Evolutionary conservation across 768 basidiomycete genomes (phyloP).

Genomic region (Suillus ampliporus): DNA sequence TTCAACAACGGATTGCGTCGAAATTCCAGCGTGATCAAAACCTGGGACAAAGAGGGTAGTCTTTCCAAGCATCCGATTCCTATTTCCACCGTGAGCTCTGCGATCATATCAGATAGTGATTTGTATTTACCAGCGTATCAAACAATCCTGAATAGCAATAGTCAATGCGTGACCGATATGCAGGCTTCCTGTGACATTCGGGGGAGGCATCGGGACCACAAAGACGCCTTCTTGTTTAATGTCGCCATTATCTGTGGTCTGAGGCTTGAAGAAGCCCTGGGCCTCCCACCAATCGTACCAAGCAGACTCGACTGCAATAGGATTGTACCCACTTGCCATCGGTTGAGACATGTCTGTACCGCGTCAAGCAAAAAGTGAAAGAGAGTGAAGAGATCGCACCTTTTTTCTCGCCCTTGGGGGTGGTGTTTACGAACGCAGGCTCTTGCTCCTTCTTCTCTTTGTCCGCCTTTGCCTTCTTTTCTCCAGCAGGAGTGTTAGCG

Average conservation of each 20-base stretch:
- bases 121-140: slow-evolving; percentile 80
- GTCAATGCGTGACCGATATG: slow-evolving; percentile 97
- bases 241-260: slow-evolving; percentile 59
- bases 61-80: slow-evolving; percentile 96
- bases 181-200: slow-evolving; percentile 94
- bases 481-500: slow-evolving; percentile 45
- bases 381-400: slow-evolving; percentile 49
- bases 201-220: slow-evolving; percentile 90
- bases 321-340: slow-evolving; percentile 95
- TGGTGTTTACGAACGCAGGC: slow-evolving; percentile 83
- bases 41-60: slow-evolving; percentile 91
- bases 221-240: slow-evolving; percentile 72
- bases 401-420: slow-evolving; percentile 93
- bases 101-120: neutral
- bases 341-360: slow-evolving; percentile 77
- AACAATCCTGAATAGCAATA: slow-evolving; percentile 85
- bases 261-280: slow-evolving; percentile 89
- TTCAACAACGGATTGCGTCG: slow-evolving; percentile 97
- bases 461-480: slow-evolving; percentile 78
- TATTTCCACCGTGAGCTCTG: slow-evolving; percentile 30
- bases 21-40: slow-evolving; percentile 98
- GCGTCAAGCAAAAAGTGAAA: slow-evolving; percentile 10
- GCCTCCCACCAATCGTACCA: slow-evolving; percentile 99
- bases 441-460: slow-evolving; percentile 77
- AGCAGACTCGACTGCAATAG: slow-evolving; percentile 89